Evolutionary conservation across 176 grass and related monocot genomes (phyloP).

Genomic region (Carex myosuroides): DNA sequence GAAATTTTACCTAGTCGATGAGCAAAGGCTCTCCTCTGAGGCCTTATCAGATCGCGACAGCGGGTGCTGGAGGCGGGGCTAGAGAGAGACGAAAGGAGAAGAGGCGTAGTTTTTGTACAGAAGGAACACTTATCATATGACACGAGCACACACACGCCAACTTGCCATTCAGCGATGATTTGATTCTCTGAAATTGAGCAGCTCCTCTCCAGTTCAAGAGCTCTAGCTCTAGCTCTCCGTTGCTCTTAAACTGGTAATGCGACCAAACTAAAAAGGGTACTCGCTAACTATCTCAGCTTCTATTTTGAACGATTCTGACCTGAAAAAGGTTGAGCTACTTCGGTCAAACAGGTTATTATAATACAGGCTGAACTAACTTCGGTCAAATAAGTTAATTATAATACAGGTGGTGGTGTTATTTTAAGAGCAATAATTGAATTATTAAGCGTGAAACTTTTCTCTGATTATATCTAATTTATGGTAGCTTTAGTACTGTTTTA

Average conservation of each 20-base stretch:
- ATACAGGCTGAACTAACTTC: neutral
- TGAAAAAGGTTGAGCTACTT: neutral
- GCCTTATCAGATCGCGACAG: constrained; percentile 13
- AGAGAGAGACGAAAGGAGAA: neutral
- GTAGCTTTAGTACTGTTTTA: too few relatives aligned
- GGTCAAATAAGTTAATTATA: neutral
- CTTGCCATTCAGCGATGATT: neutral
- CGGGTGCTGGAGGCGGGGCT: neutral
- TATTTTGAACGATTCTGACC: too few relatives aligned
- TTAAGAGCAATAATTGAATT: too few relatives aligned
- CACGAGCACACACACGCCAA: neutral
- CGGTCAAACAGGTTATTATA: neutral
- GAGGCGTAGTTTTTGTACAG: neutral
- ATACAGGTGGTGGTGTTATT: neutral
- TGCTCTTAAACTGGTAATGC: too few relatives aligned
- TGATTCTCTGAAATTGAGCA: neutral
- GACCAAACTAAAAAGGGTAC: too few relatives aligned
- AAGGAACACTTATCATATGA: constrained; percentile 21
- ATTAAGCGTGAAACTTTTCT: too few relatives aligned
- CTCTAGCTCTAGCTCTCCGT: too few relatives aligned
- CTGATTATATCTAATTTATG: too few relatives aligned
- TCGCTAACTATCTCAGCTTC: neutral
- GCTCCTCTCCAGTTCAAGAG: neutral
- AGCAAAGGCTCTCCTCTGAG: neutral
- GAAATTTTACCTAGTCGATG: neutral